Base-by-base conservation (phyloP, 768 basidiomycete genomes). In the Chalciporus sphaerocephalus region DNA sequence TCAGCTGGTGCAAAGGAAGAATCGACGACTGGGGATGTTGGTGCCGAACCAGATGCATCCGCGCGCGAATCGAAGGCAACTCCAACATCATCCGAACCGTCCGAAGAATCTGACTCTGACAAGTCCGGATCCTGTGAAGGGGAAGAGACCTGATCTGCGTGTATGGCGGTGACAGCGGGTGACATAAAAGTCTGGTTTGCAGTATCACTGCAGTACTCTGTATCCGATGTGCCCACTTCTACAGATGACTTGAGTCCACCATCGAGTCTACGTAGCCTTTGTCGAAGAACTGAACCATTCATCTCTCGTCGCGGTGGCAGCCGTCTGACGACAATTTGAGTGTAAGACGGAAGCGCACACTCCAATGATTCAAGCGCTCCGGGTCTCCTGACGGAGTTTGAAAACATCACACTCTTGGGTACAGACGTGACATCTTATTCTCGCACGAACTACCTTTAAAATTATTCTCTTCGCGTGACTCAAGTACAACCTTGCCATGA, bases 201-300 rank as follows among this genome's bases (percentile, higher is more conserved):
- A 11, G 37, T 33, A 34, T 59, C 57, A 32, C 51, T 54, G 23
- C 52, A 58, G 51, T 59, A 60, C n/a, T 64, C 60, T n/a, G 28
- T 15, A n/a, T 40, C 30, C 32, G 28, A 24, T 20, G 51, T 51
- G 35, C 53, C 61, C 38, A 52, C 58, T 24, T 39, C 17, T 3
- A 54, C 41, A 20, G 53, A 44, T 0, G 59, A 38, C 35, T 50
- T 41, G 17, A 22, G n/a, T 20, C 32, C 16, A 5, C 18, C 28
- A 11, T 41, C 21, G 24, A 21, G 10, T 8, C 38, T 23, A 15
- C 36, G 43, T 24, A 51, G 37, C 32, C 59, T 48, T 13, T 45
- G 56, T 13, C 61, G 61, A 37, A 64, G 43, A 38, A 47, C 16
- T 34, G 56, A 55, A 15, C 30, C 15, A n/a, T 32, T 32, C 28